Percentiles rank a stretch among this genome's conserved stretches.
Evolutionary conservation across 345 rosid species (phyloP).

Genomic region (Eucalyptus coolabah): DNA sequence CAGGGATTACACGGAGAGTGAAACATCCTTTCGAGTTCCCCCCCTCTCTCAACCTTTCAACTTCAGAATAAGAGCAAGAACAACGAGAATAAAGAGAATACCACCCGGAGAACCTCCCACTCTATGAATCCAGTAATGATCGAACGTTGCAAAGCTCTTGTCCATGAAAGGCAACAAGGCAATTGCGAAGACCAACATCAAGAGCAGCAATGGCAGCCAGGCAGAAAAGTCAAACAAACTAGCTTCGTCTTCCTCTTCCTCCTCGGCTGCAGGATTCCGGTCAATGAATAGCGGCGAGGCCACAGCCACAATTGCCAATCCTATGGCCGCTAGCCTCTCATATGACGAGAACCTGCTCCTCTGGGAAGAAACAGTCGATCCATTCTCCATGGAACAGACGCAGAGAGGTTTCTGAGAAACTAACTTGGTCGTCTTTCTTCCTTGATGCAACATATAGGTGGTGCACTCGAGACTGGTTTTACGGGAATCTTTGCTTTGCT

Average conservation of each 20-base stretch:
- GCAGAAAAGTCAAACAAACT: constrained; percentile 15
- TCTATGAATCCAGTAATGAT: constrained; percentile 83
- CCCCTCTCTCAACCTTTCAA: background rate
- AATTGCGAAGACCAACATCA: constrained; percentile 41
- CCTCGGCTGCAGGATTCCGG: constrained; percentile 6
- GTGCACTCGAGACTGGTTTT: background rate
- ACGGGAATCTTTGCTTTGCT: background rate
- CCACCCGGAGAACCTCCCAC: constrained; percentile 84
- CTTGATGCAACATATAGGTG: background rate
- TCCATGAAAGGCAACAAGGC: constrained; percentile 42
- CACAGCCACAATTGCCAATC: constrained; percentile 41
- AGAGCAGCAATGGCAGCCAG: constrained; percentile 43
- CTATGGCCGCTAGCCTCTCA: constrained; percentile 45
- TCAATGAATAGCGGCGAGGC: constrained; percentile 68
- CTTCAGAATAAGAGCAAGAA: constrained; percentile 56
- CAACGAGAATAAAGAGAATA: constrained; percentile 45
- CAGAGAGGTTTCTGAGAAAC: background rate
- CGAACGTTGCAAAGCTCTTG: constrained; percentile 52
- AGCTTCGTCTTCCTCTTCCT: constrained; percentile 25
- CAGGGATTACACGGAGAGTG: background rate
- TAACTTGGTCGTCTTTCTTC: background rate
- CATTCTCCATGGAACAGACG: constrained; percentile 21
- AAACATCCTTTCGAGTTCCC: background rate
- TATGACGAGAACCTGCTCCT: constrained; percentile 19
- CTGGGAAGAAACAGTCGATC: background rate